These are phyloP conservation scores for Globisporangium recalcitrans DNA, from an alignment of 352 stramenopile species.

Conservation along the genomic window DNA sequence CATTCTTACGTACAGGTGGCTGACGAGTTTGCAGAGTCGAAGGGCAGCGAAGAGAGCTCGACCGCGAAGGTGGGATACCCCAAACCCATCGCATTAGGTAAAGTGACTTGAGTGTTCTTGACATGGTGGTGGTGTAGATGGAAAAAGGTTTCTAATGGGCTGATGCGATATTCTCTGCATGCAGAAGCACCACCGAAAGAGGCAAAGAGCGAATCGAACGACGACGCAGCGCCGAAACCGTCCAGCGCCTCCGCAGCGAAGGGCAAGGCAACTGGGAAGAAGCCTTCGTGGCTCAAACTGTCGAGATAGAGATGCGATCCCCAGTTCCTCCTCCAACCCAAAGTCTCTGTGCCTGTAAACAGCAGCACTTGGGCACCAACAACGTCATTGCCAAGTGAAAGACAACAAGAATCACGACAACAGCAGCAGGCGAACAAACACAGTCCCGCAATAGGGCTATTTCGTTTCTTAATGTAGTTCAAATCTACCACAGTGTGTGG, in stretches of 20 bases:
- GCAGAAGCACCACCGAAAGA: constrained; percentile 13
- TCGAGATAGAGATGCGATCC: constrained; percentile 17
- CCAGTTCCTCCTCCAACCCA: not conserved
- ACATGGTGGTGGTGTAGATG: not conserved
- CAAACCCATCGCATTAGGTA: constrained; percentile 32
- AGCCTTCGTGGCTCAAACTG: constrained; percentile 74
- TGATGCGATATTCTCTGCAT: not conserved
- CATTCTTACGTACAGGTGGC: constrained; percentile 19
- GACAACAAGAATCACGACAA: not conserved
- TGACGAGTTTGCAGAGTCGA: constrained; percentile 33
- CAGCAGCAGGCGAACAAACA: not conserved
- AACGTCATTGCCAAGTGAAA: not conserved
- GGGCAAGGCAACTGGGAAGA: constrained; percentile 41
- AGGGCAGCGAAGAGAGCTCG: constrained; percentile 24
- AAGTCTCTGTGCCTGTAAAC: not conserved
- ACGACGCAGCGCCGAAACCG: constrained; percentile 28
- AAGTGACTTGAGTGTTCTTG: not conserved
- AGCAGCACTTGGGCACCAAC: not conserved
- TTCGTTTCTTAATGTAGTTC: constrained; percentile 4
- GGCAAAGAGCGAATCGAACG: constrained; percentile 16
- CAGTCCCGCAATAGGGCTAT: not conserved
- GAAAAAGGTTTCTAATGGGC: not conserved
- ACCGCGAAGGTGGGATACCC: constrained; percentile 34
- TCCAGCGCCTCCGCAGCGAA: constrained; percentile 18
- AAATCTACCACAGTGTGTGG: not conserved